A percentile compares a stretch with the other conserved stretches of the same genome.
Evolutionary conservation across 192 early-diverging fungal genomes (phyloP).

Genomic region (Coemansia pectinata): DNA sequence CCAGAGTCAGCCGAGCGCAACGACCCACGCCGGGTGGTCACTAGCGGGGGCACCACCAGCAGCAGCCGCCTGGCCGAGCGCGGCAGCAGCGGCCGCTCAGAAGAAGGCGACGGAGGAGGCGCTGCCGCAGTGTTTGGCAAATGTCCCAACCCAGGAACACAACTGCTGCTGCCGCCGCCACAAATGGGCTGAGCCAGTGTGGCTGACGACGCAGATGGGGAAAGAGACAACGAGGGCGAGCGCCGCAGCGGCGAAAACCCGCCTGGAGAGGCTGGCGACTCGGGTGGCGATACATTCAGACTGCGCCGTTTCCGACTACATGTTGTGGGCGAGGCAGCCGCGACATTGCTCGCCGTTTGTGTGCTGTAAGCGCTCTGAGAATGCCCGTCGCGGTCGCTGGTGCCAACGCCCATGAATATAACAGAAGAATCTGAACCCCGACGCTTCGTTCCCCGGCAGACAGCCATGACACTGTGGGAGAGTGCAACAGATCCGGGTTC

Average conservation of each 20-base stretch:
- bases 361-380: neutral
- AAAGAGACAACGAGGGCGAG: conserved; percentile 1
- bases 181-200: neutral
- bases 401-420: conserved; percentile 30
- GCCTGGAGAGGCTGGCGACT: neutral
- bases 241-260: neutral
- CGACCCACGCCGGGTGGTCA: neutral
- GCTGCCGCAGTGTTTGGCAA: neutral
- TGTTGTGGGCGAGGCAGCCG: neutral
- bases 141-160: conserved; percentile 2
- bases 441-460: conserved; percentile 41
- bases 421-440: conserved; percentile 49
- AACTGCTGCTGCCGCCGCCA: conserved; percentile 8
- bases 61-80: conserved; percentile 1
- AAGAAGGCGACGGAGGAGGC: neutral
- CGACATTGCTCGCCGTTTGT: neutral
- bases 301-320: conserved; percentile 17
- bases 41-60: neutral
- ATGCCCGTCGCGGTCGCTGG: neutral
- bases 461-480: neutral
- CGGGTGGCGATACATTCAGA: conserved; percentile 7
- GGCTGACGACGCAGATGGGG: conserved; percentile 2
- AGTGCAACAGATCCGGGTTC: neutral
- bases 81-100: neutral
- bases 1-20: neutral